phyloP scores from a whole-genome alignment of 2,329 filamentous ascomycete genomes.

The Simplicillium sp. region DNA sequence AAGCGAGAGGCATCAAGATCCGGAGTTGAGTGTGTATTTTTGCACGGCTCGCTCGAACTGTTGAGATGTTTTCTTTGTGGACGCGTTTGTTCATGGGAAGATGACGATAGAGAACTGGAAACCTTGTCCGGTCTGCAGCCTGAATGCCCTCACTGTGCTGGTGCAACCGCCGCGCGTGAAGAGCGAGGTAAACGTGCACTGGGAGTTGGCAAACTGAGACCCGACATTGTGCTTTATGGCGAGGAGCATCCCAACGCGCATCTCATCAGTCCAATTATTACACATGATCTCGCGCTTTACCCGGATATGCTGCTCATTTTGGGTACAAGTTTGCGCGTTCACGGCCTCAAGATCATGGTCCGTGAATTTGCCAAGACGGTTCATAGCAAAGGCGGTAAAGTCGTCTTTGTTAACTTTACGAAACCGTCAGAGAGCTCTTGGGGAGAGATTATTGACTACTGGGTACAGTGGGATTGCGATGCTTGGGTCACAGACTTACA shows the following conservation, averaged over 20 bases:
- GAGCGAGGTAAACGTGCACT: conserved; percentile 58
- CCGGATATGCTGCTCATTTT: conserved; percentile 62
- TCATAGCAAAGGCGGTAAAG: conserved; percentile 57
- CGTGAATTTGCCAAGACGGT: conserved; percentile 63
- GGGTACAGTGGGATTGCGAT: conserved; percentile 68
- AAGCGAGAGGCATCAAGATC: conserved; percentile 20
- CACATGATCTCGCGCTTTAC: conserved; percentile 53
- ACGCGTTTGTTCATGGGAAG: conserved; percentile 50
- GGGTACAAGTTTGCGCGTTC: conserved; percentile 61
- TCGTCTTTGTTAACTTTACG: conserved; percentile 65
- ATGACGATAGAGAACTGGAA: conserved; percentile 41
- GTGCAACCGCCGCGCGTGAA: conserved; percentile 51
- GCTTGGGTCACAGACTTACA: conserved; percentile 60
- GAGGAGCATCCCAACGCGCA: conserved; percentile 63
- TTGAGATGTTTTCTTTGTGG: conserved; percentile 56
- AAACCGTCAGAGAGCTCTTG: conserved; percentile 63
- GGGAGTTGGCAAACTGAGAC: conserved; percentile 57
- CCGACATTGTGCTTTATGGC: conserved; percentile 66
- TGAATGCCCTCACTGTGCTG: conserved; percentile 55
- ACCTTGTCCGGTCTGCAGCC: conserved; percentile 57
- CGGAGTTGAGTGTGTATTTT: conserved; percentile 57
- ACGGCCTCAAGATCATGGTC: conserved; percentile 62
- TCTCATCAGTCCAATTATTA: conserved; percentile 57
- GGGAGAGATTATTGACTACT: conserved; percentile 66
- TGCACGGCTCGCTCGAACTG: conserved; percentile 59